Base-by-base conservation (phyloP, 306 rosid species). In the Prosopis cineraria region DNA sequence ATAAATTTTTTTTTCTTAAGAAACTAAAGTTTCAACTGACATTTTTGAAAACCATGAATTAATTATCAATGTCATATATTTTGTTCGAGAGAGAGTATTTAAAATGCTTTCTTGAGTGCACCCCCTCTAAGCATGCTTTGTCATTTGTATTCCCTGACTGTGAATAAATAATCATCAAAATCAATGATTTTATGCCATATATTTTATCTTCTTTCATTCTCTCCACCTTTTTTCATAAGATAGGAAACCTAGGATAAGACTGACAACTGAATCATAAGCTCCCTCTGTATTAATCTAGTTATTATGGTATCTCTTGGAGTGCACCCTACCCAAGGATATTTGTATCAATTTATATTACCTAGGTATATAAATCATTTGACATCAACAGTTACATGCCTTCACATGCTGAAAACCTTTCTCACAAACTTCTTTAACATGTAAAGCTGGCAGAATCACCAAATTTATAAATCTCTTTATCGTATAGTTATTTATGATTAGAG, bases 391-490 rank as follows among this genome's bases (percentile, higher is more conserved):
- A 55, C 3, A 22, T n/a, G 62, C 62, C 31, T 58, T 27, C 33
- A 4, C 9, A 58, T 58, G 27, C 19, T 13, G n/a, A 60, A 59
- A 60, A 31, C 16, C 68, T 60, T 10, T 60, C 67, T 31, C 68
- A 10, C 68, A 5, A 29, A 5, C 16, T 59, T 31, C 68, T 31
- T 30, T 60, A 60, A 60, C 11, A 30, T 14, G 22, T 6, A 13
- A 60, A 60, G 39, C 1, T 3, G 4, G 39, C 22, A 60, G 10
- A 59, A 59, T 74, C 52, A 73, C 33, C 66, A 76, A 76, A 50
- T 63, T 77, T 55, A n/a, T 64, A 24, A 44, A 78, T 22, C 24
- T 29, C 45, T 41, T 11, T 37, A 37, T 41, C 45, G 37, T 3
- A 41, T 14, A 41, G 45, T 41, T 59, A 45, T 36, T 40, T 31